Base-by-base conservation (phyloP, 257 asterid species). In the Solanum dulcamara region DNA sequence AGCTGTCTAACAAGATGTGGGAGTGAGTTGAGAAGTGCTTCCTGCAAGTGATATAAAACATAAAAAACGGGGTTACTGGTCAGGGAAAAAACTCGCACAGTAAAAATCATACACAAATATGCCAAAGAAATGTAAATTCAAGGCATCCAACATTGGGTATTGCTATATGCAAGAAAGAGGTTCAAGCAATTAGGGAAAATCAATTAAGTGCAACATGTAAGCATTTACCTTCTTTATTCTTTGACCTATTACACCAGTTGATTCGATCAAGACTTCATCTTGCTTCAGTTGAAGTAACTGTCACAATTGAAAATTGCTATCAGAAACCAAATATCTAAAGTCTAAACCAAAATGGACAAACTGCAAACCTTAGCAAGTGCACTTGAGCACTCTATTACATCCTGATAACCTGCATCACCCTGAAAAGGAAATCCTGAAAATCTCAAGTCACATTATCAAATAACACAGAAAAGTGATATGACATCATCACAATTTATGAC, bases 351-450 rank as follows among this genome's bases (percentile, higher is more conserved):
- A n/a, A 42, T 20, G 22, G 42, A 85, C 32, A 79, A 74, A 37
- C 46, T 48, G 80, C 86, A 84, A 86, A 94, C 99, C 98, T 94
- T 91, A 77, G 98, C 91, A 51, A 95, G 91, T 86, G 97, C 90
- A 89, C 88, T 85, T 50, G 97, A 94, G 85, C 98, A 94, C 74
- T 96, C 98, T 84, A 95, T 46, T 24, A 94, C 98, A 90, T 96
- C 99, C 84, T 94, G 95, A 91, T 92, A 96, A 66, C 98, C 99
- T 79, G 94, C 97, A 92, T 97, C 98, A 57, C 99, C 99, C 98
- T 97, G 87, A 79, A 84, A 81, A 83, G 13, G 86, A 89, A 81
- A 86, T 84, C 53, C 26, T 86, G 83, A 55, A 74, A 55, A 70
- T 79, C 77, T 81, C 81, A 81, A 90, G 75, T 24, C 40, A 55